Evolutionary conservation across 2,329 filamentous ascomycete species (phyloP).

Genomic region (Fusarium equiseti): DNA sequence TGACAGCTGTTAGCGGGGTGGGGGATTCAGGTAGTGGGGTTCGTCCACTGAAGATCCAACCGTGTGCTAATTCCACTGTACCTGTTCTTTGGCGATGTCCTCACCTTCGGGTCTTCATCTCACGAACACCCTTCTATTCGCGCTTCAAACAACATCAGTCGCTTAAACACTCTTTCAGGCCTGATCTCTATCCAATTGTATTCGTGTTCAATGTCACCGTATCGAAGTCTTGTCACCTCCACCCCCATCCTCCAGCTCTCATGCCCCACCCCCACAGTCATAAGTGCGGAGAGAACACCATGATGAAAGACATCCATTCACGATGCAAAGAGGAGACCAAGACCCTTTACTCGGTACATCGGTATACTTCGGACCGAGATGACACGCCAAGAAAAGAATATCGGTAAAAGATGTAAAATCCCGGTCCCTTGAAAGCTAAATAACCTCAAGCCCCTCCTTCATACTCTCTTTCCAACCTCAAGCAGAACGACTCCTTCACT

Average conservation of each 20-base stretch:
- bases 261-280: slow-evolving; percentile 39
- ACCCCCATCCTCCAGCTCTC: too few relatives aligned
- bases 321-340: neutral
- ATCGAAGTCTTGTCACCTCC: too few relatives aligned
- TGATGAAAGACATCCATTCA: neutral
- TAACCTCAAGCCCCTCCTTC: slow-evolving; percentile 3
- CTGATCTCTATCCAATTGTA: too few relatives aligned
- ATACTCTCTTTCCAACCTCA: neutral
- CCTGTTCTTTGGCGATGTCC: too few relatives aligned
- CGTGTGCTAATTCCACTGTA: neutral
- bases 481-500: neutral
- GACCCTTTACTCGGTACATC: neutral
- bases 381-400: neutral
- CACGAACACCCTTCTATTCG: neutral
- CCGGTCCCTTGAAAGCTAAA: slow-evolving; percentile 7
- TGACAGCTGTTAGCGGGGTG: neutral
- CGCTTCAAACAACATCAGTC: too few relatives aligned
- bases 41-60: neutral
- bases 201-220: too few relatives aligned
- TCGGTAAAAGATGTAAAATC: slow-evolving; percentile 2
- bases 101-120: neutral
- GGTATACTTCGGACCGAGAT: slow-evolving; percentile 41
- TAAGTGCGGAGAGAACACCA: slow-evolving; percentile 34
- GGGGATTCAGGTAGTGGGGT: neutral
- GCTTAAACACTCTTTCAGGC: too few relatives aligned